Evolutionary conservation across 1,284 basidiomycete species (phyloP), one percentile per base, ranked within the genome.

Genomic region (Ustanciosporium gigantosporum): DNA sequence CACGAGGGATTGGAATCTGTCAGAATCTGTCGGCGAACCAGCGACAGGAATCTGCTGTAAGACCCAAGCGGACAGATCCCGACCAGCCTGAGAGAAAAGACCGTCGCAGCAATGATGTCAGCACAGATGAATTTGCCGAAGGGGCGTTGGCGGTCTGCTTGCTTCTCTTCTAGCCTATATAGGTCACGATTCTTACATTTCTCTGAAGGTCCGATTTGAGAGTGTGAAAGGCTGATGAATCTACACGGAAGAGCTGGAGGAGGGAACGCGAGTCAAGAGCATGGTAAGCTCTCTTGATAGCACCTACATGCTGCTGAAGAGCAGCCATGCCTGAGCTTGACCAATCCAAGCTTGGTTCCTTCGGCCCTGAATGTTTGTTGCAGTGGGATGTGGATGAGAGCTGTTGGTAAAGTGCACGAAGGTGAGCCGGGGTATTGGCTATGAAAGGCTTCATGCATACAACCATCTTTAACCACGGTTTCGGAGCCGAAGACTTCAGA

Each of bases 1-100:
- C n/a, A 65, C 51, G 4, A 65, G 46, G 39, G 56, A 45, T 25
- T 65, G 61, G 27, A 65, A 65, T 16, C 61, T 50, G 35, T 65
- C 56, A 22, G 56, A 65, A 25, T 65, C 61, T 19, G 48, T 50
- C 1, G 61, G 47, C 22, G 56, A 46, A 20, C 32, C 44, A 13
- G 56, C 41, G 5, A 52, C 35, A 4, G 56, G 56, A 3, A 65
- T 59, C 29, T 56, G 55, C 11, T 39, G 32, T 2, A 65, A 48
- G 11, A 52, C 36, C 50, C 51, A 51, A 3, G 31, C 40, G 7
- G 45, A 41, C 17, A 65, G 51, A 31, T 65, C 61, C 14, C 56
- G 44, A 16, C 46, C 36, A 13, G 51, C 37, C 55, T 64, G 40
- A 13, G 24, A 16, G 20, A 25, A 11, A 4, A 21, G 20, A 32